Percentiles rank a stretch among this genome's conserved stretches.
Evolutionary conservation across 345 rosid genomes (phyloP).

Genomic region (Arabidopsis thaliana): TAIR10.1 NC_003070.9:21203001-21203500

Average conservation of each 20-base stretch:
- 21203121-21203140: background rate
- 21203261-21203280: conserved; percentile 83
- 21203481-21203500: background rate
- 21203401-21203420: conserved; percentile 98
- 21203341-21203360: conserved; percentile 98
- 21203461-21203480: background rate
- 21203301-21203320: conserved; percentile 92
- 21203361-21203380: conserved; percentile 85
- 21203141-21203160: conserved; percentile 1
- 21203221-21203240: conserved; percentile 86
- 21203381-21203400: conserved; percentile 96
- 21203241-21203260: conserved; percentile 92
- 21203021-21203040: conserved; percentile 87
- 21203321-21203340: conserved; percentile 86
- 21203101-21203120: background rate
- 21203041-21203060: conserved; percentile 79
- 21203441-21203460: conserved; percentile 20
- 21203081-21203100: conserved; percentile 35
- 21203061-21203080: conserved; percentile 49
- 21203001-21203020: conserved; percentile 93
- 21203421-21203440: conserved; percentile 52
- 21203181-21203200: conserved; percentile 93
- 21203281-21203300: conserved; percentile 84
- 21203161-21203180: conserved; percentile 64
- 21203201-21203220: conserved; percentile 91